These are phyloP conservation scores for Talaromyces islandicus DNA, from an alignment of 2,329 filamentous ascomycete species.

Conservation along the genomic window DNA sequence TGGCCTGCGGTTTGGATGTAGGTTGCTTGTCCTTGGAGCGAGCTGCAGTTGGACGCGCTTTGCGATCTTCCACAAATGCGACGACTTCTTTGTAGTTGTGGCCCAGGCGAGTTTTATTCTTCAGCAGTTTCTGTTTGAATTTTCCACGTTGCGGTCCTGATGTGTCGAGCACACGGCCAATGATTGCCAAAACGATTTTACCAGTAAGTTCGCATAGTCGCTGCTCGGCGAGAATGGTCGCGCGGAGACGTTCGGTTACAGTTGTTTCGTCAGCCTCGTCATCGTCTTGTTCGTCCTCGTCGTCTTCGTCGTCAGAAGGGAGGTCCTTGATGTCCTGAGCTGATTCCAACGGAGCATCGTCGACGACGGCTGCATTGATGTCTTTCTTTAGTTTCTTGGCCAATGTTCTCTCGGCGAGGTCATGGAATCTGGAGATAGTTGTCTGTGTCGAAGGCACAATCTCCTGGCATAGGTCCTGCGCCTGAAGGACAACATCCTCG, in stretches of 20 bases:
- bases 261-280: conserved; percentile 24
- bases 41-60: conserved; percentile 26
- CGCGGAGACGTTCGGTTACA: conserved; percentile 52
- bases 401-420: conserved; percentile 67
- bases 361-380: conserved; percentile 44
- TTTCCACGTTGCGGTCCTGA: conserved; percentile 55
- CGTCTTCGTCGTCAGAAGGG: conserved; percentile 39
- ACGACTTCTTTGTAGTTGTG: conserved; percentile 81
- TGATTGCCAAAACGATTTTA: conserved; percentile 75
- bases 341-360: conserved; percentile 66
- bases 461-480: conserved; percentile 61
- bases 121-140: conserved; percentile 64
- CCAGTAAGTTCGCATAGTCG: conserved; percentile 77
- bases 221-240: conserved; percentile 72
- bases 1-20: conserved; percentile 18
- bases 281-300: conserved; percentile 49
- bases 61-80: conserved; percentile 67
- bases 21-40: conserved; percentile 32
- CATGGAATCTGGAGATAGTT: conserved; percentile 70
- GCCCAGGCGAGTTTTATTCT: conserved; percentile 76
- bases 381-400: conserved; percentile 57
- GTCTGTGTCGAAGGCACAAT: conserved; percentile 58
- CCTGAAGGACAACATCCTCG: conserved; percentile 46
- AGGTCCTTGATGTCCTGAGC: conserved; percentile 58
- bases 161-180: conserved; percentile 67